Evolutionary conservation across 176 grass and related monocot species (phyloP).

Genomic region (Triticum turgidum): DNA sequence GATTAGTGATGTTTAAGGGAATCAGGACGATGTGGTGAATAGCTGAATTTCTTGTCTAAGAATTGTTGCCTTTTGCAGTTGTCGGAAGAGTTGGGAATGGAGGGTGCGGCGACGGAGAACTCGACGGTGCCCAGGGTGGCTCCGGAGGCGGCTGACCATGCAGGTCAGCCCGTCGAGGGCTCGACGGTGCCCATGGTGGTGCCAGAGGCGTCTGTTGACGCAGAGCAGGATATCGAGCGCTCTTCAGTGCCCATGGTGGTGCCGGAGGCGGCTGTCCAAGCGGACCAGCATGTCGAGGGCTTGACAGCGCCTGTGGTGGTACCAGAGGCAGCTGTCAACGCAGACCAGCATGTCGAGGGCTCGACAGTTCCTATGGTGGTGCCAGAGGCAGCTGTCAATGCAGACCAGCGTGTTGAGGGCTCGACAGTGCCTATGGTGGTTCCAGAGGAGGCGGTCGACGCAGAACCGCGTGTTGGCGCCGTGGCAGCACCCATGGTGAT

Average conservation of each 20-base stretch:
- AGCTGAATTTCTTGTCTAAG: neutral
- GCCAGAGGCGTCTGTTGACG: neutral
- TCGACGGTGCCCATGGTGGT: neutral
- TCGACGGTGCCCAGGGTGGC: neutral
- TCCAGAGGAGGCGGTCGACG: neutral
- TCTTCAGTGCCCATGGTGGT: neutral
- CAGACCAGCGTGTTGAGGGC: neutral
- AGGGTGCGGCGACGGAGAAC: conserved; percentile 28
- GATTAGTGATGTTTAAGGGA: neutral
- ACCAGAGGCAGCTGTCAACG: neutral
- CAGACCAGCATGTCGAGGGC: neutral
- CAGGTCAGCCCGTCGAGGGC: conserved; percentile 19
- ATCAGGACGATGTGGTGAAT: neutral
- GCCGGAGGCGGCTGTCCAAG: neutral
- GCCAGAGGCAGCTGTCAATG: neutral
- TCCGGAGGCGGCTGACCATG: neutral
- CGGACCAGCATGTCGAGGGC: conserved; percentile 25
- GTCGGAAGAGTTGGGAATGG: neutral
- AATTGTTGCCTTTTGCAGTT: neutral
- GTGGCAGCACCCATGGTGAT: neutral
- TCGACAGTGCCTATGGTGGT: neutral
- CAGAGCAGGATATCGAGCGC: conserved; percentile 18
- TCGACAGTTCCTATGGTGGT: neutral
- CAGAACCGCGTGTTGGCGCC: neutral
- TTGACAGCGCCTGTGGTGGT: neutral